Base-by-base conservation (phyloP, 2,329 filamentous ascomycete species). In the Talaromyces pinophilus region DNA sequence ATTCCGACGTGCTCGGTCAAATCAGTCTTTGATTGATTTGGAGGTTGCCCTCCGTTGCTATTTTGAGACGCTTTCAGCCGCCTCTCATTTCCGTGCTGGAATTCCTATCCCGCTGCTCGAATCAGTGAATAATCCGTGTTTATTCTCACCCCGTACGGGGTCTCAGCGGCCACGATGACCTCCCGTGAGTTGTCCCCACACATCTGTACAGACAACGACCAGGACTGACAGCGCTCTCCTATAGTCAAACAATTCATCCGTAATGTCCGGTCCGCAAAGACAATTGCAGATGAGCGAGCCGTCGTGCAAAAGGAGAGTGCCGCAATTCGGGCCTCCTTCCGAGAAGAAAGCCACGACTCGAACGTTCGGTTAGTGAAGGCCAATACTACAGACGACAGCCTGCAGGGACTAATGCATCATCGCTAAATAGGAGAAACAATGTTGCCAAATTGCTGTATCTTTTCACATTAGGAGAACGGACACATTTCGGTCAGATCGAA, bases 251-350 rank as follows among this genome's bases (percentile, higher is more conserved):
- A 98, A 83, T 99, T 99, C 83, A 99, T 99, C 81, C 93, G 95
- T 78, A 98, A 97, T 82, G 95, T 99, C 78, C 92, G 95, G 79
- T 94, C 95, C 69, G 93, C 95, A 68, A 99, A 99, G 84, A 99
- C 95, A 42, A 97, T 99, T 77, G 96, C 96, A 78, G 95, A 99
- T 82, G 95, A 99, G 84, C 89, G 95, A 77, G 94, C 95, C 62
- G 95, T 99, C 65, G 96, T 99, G 70, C 95, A 98, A 76, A 99
- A 99, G 82, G 95, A 99, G 83, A 99, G 95, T 81, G 95, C 95
- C 67, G 92, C 94, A 59, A 99, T 99, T 77, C 88, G 95, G 81
- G 93, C 95, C 72, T 98, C 94, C 82, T 99, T 99, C 79, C 88
- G 95, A 76, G 95, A 99, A 81, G 95, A 99, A 83, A 96, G 92